These are phyloP conservation scores for Candida yuanshanica DNA, from an alignment of 805 yeast genomes.

Conservation along the genomic window DNA sequence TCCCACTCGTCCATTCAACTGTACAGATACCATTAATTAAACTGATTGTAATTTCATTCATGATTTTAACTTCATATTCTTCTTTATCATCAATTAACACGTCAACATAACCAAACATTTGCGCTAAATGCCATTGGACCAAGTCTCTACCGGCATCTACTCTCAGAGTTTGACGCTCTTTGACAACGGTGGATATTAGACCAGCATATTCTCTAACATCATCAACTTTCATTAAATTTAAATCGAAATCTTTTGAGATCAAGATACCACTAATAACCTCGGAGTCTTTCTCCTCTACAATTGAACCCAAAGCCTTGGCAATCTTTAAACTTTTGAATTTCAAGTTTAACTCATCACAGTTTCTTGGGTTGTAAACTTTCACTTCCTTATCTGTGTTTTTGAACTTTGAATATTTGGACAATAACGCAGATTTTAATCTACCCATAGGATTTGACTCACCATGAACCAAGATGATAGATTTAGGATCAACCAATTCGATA, in stretches of 20 bases:
- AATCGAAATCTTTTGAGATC: slow-evolving; percentile 86
- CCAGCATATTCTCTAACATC: slow-evolving; percentile 89
- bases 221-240: slow-evolving; percentile 74
- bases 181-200: slow-evolving; percentile 75
- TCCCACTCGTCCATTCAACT: slow-evolving; percentile 87
- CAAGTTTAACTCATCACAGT: slow-evolving; percentile 73
- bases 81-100: slow-evolving; percentile 51
- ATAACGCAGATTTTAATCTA: slow-evolving; percentile 83
- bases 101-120: slow-evolving; percentile 88
- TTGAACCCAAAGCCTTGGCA: slow-evolving; percentile 67
- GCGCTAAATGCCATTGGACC: slow-evolving; percentile 83
- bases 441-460: slow-evolving; percentile 99
- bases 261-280: slow-evolving; percentile 71
- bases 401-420: slow-evolving; percentile 76
- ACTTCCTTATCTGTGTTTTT: slow-evolving; percentile 88
- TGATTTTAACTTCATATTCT: slow-evolving; percentile 47
- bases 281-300: slow-evolving; percentile 43
- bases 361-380: slow-evolving; percentile 85
- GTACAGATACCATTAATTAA: slow-evolving; percentile 46
- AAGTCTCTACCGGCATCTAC: slow-evolving; percentile 79
- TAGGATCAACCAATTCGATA: slow-evolving; percentile 82
- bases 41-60: slow-evolving; percentile 56
- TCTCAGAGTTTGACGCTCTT: slow-evolving; percentile 72
- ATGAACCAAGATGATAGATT: slow-evolving; percentile 84
- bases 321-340: slow-evolving; percentile 78